A percentile compares a stretch with the other conserved stretches of the same genome.
Evolutionary conservation across 495 filamentous ascomycete species (phyloP).

Genomic region (Penicillium canariense): DNA sequence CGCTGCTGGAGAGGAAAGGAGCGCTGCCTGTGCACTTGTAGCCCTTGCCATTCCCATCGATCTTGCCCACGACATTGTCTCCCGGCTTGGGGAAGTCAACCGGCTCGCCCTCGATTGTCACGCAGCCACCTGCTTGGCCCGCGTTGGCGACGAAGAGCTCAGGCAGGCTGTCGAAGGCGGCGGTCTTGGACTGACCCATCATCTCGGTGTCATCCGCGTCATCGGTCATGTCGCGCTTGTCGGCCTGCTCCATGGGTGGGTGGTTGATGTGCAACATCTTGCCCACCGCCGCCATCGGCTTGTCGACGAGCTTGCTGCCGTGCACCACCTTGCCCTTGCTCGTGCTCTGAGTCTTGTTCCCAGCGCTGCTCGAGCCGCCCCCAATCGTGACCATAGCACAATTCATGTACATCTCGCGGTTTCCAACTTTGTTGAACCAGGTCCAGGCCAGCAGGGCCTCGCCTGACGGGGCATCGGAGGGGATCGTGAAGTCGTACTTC

Average conservation of each 20-base stretch:
- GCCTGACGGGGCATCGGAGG: slow-evolving; percentile 41
- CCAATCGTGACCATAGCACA: slow-evolving; percentile 72
- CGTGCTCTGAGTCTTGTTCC: background rate
- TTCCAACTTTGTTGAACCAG: slow-evolving; percentile 89
- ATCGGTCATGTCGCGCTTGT: slow-evolving; percentile 50
- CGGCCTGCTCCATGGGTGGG: slow-evolving; percentile 11
- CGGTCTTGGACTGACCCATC: slow-evolving; percentile 53
- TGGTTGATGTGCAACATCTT: slow-evolving; percentile 7
- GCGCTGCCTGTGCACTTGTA: slow-evolving; percentile 28
- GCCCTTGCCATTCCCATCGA: slow-evolving; percentile 15
- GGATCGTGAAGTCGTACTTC: slow-evolving; percentile 49
- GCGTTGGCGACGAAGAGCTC: slow-evolving; percentile 61
- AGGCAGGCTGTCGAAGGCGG: slow-evolving; percentile 35
- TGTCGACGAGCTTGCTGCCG: background rate
- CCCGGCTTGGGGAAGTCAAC: slow-evolving; percentile 31
- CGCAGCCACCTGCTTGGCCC: slow-evolving; percentile 30
- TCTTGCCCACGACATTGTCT: slow-evolving; percentile 21
- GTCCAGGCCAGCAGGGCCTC: slow-evolving; percentile 75
- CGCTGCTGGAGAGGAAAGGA: slow-evolving; percentile 21
- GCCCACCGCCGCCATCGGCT: background rate
- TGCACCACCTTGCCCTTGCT: background rate
- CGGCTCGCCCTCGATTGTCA: slow-evolving; percentile 29
- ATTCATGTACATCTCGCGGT: slow-evolving; percentile 96
- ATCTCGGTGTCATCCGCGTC: slow-evolving; percentile 43
- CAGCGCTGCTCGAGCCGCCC: slow-evolving; percentile 35